Percentiles rank a stretch among this genome's conserved stretches.
phyloP scores from a whole-genome alignment of 306 rosid species.

The Vigna mungo region DNA sequence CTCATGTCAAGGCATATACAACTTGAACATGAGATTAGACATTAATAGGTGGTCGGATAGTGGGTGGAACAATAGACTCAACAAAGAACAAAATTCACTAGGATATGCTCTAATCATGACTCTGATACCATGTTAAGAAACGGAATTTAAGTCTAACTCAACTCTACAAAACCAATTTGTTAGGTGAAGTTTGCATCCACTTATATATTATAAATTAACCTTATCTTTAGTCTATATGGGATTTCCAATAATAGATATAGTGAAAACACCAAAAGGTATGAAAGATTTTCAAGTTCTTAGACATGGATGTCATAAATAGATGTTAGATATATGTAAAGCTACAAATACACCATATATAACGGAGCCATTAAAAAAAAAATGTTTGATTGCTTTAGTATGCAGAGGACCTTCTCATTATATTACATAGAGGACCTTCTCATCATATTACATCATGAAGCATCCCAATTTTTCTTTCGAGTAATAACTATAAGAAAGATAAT shows the following conservation, averaged over 20 bases:
- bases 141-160: too few relatives aligned
- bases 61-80: too few relatives aligned
- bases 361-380: not conserved
- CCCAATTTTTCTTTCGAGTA: not conserved
- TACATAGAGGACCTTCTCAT: not conserved
- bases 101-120: too few relatives aligned
- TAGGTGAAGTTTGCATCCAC: too few relatives aligned
- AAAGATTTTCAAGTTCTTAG: slow-evolving; percentile 1
- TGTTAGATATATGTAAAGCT: not conserved
- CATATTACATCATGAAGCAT: slow-evolving; percentile 1
- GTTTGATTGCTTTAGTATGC: not conserved
- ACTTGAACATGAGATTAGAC: too few relatives aligned
- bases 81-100: too few relatives aligned
- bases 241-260: not conserved
- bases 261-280: slow-evolving; percentile 16
- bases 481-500: not conserved
- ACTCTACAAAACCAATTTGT: too few relatives aligned
- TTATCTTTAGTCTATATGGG: too few relatives aligned
- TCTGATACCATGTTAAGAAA: too few relatives aligned
- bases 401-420: slow-evolving; percentile 3
- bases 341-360: slow-evolving; percentile 16
- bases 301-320: not conserved
- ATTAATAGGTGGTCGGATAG: too few relatives aligned
- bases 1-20: too few relatives aligned
- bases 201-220: too few relatives aligned